Percentiles rank a stretch among this genome's conserved stretches.
Conservation (phyloP, 1,139 yeast genomes). For the Sugiyamaella castrensis region DNA sequence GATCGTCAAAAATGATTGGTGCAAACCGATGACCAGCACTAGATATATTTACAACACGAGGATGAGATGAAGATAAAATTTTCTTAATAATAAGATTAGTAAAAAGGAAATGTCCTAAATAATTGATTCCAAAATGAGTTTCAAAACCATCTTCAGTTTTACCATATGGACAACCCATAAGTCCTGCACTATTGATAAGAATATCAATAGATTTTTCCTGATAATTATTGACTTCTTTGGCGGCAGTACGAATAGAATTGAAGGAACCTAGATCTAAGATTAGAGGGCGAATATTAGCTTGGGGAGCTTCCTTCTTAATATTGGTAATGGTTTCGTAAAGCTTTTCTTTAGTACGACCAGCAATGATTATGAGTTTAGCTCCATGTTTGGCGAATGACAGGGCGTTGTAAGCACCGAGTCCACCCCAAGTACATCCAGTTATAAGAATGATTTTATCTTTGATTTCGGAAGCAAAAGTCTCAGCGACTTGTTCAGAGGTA, state of each 20-base stretch:
- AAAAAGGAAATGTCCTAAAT: conserved; percentile 53
- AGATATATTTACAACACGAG: conserved; percentile 63
- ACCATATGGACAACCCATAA: conserved; percentile 16
- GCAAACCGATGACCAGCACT: conserved; percentile 55
- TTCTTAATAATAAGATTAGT: conserved; percentile 17
- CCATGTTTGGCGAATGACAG: conserved; percentile 44
- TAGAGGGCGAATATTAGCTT: conserved; percentile 14
- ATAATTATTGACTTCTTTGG: background rate
- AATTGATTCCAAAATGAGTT: conserved; percentile 69
- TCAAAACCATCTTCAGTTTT: conserved; percentile 58
- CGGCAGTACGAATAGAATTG: conserved; percentile 12
- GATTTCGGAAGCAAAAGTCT: conserved; percentile 26
- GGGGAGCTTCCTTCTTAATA: conserved; percentile 15
- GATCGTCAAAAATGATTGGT: conserved; percentile 28
- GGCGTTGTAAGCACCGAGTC: conserved; percentile 48
- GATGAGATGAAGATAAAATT: conserved; percentile 39
- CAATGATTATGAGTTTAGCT: conserved; percentile 35
- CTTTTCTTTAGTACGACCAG: conserved; percentile 33
- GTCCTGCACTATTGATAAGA: conserved; percentile 18
- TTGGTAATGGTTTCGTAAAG: conserved; percentile 22
- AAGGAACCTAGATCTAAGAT: conserved; percentile 11
- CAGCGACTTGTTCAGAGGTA: conserved; percentile 17
- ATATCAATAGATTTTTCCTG: conserved; percentile 16
- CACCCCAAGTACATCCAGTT: conserved; percentile 42
- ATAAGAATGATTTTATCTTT: conserved; percentile 39